Base-by-base conservation (phyloP, 495 filamentous ascomycete species). In the Penicillium alfredii region DNA sequence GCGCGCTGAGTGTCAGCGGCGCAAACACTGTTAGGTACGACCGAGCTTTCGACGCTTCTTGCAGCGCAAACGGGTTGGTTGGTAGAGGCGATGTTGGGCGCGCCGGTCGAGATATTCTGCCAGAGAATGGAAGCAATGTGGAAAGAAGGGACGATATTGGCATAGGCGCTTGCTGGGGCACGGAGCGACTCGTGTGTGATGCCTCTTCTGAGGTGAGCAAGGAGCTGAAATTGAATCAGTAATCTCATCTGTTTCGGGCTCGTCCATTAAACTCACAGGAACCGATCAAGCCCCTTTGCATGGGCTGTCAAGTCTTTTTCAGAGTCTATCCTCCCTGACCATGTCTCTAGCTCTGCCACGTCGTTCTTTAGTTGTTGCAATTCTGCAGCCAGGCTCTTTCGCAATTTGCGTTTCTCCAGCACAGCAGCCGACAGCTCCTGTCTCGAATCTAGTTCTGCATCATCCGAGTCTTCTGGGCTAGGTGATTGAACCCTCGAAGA, bases 61-160 rank as follows among this genome's bases (percentile, higher is more conserved):
- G 44, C 30, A 68, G 47, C 4, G 61, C 56, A 22, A 68, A 64
- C 9, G 64, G 56, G 13, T 68, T 65, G 23, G 43, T 51, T 7
- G 60, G 55, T 30, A 53, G 31, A 10, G 60, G 45, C 16, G 47
- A 54, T 21, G 41, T 18, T 42, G 51, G 33, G n/a, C 28, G 51
- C 6, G 40, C 20, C 3, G 45, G 51, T 11, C 41, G 51, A 28
- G 54, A 49, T 1, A 49, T 44, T 31, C 55, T 68, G 3, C 51
- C 42, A 19, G 61, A 55, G 35, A 69, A 69, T 23, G 66, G 66
- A 10, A 70, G 61, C 20, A 70, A 29, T 17, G 60, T 51, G 2
- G 60, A 64, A 13, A 69, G 55, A 4, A 69, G 38, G 8, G 58
- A 64, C 21, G 68, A 72, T 8, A 67, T 49, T 17, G 61, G 45